Evolutionary conservation across 2,329 filamentous ascomycete genomes (phyloP).

Genomic region (Sclerotinia nivalis): DNA sequence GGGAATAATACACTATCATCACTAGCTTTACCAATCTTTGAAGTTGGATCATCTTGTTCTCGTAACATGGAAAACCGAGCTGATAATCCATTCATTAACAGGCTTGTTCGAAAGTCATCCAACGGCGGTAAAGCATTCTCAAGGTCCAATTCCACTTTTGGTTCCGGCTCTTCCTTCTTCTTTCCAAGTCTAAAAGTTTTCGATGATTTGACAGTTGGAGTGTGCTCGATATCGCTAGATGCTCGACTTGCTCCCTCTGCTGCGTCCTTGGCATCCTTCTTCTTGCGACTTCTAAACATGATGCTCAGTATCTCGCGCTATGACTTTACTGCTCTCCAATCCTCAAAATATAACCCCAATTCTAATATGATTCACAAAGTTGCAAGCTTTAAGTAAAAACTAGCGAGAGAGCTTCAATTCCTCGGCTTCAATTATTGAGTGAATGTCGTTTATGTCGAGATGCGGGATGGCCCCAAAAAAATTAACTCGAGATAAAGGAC

Average conservation of each 20-base stretch:
- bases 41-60: constrained; percentile 89
- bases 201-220: constrained; percentile 46
- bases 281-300: constrained; percentile 78
- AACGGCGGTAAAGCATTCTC: constrained; percentile 71
- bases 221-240: constrained; percentile 54
- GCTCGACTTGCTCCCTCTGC: constrained; percentile 46
- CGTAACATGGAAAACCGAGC: constrained; percentile 95
- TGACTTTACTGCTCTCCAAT: neutral
- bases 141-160: constrained; percentile 71
- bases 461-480: neutral
- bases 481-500: neutral
- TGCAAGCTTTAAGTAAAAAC: neutral
- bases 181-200: constrained; percentile 60
- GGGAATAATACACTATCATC: constrained; percentile 87
- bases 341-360: neutral
- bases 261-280: constrained; percentile 68
- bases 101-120: constrained; percentile 92
- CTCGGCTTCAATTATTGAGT: neutral
- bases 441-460: neutral
- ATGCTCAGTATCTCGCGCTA: constrained; percentile 28
- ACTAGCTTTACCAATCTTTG: constrained; percentile 88
- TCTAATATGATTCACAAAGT: neutral
- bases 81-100: constrained; percentile 93
- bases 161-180: constrained; percentile 51
- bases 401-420: neutral